phyloP scores from a whole-genome alignment of 148 eudicot species.

The Cornus suecica region DNA sequence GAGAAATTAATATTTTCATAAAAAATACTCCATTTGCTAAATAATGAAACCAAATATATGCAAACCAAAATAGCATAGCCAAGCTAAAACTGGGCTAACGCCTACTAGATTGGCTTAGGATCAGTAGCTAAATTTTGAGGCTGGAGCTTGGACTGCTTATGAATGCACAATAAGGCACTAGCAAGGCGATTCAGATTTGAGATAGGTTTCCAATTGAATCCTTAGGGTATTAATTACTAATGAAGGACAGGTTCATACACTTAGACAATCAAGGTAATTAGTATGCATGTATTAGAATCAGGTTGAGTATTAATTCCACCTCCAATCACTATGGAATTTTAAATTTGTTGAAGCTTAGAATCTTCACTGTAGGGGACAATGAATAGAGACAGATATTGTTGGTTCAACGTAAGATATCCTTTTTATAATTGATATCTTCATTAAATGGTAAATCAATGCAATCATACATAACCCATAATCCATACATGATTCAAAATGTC shows the following conservation, averaged over 20 bases:
- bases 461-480: background rate
- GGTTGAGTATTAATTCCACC: background rate
- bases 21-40: background rate
- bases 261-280: background rate
- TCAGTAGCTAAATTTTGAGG: background rate
- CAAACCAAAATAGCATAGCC: background rate
- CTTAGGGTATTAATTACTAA: background rate
- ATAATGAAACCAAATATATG: background rate
- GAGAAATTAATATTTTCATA: no score
- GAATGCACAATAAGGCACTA: background rate
- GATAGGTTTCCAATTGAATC: background rate
- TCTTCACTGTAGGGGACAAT: background rate
- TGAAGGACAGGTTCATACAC: background rate
- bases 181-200: background rate
- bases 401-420: background rate
- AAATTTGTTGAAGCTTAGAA: background rate
- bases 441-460: background rate
- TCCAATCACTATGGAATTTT: background rate
- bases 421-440: background rate
- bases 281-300: background rate
- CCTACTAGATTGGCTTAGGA: background rate
- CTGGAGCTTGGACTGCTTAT: background rate
- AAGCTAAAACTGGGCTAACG: background rate
- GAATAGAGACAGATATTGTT: background rate
- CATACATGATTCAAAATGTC: background rate